phyloP scores from a whole-genome alignment of 2,329 filamentous ascomycete genomes.

The Trichoderma oligosporum region DNA sequence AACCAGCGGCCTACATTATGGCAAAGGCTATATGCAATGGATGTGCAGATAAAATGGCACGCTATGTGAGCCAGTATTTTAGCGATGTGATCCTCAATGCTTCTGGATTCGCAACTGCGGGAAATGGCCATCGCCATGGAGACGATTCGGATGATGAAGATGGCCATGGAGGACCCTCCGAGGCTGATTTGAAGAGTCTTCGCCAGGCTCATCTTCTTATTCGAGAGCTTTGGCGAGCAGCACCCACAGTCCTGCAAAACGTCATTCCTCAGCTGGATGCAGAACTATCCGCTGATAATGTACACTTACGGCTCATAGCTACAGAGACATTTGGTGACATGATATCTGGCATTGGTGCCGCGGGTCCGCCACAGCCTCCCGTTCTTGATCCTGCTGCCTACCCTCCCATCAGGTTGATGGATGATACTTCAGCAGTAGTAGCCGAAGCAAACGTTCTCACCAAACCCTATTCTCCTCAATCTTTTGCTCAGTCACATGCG shows the following conservation, averaged over 20 bases:
- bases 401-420: constrained; percentile 66
- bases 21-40: constrained; percentile 89
- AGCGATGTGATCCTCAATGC: constrained; percentile 94
- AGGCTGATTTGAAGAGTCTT: constrained; percentile 81
- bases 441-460: constrained; percentile 63
- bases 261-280: constrained; percentile 92
- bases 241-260: constrained; percentile 82
- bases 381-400: constrained; percentile 77
- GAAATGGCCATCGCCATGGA: constrained; percentile 55
- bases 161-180: constrained; percentile 60
- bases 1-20: constrained; percentile 93
- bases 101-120: constrained; percentile 54
- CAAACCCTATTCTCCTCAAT: constrained; percentile 80
- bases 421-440: constrained; percentile 45
- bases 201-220: constrained; percentile 86
- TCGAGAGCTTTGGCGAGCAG: constrained; percentile 89
- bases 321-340: constrained; percentile 95
- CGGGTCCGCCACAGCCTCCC: constrained; percentile 72
- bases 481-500: constrained; percentile 79
- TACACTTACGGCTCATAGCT: constrained; percentile 78
- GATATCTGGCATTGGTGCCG: constrained; percentile 87
- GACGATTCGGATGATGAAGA: constrained; percentile 65
- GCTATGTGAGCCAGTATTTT: constrained; percentile 93
- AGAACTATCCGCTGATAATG: constrained; percentile 85
- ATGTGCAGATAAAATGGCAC: constrained; percentile 89